phyloP scores from a whole-genome alignment of 75 land plant species.

The Pinus tabuliformis region DNA sequence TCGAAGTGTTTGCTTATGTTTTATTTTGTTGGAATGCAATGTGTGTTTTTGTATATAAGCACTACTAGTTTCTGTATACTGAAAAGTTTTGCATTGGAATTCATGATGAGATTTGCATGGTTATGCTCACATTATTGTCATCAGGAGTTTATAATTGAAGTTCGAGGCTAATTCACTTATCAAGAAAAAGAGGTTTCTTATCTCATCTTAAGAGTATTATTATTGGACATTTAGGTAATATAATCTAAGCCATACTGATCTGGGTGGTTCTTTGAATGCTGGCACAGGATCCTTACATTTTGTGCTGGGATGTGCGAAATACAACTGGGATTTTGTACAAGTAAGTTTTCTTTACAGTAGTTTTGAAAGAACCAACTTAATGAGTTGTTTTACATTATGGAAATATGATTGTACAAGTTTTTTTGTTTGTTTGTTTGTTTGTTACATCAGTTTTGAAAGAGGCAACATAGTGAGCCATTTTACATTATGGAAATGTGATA shows the following conservation, averaged over 20 bases:
- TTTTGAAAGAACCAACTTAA: too few relatives aligned
- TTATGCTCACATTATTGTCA: too few relatives aligned
- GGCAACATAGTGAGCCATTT: too few relatives aligned
- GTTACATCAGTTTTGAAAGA: neutral
- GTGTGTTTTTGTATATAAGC: neutral
- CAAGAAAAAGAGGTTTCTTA: too few relatives aligned
- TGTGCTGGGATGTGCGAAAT: slow-evolving; percentile 98
- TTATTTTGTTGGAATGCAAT: neutral
- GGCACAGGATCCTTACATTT: slow-evolving; percentile 78
- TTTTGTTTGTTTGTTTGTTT: slow-evolving; percentile 16
- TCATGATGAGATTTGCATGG: neutral
- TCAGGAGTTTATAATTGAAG: too few relatives aligned
- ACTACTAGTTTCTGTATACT: neutral
- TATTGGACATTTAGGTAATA: neutral
- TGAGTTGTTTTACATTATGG: too few relatives aligned
- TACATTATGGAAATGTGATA: too few relatives aligned
- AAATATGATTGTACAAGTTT: slow-evolving; percentile 74
- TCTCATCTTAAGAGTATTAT: too few relatives aligned
- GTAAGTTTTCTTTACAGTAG: slow-evolving; percentile 39
- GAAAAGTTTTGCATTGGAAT: slow-evolving; percentile 11
- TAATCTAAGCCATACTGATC: slow-evolving; percentile 3
- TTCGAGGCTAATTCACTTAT: too few relatives aligned
- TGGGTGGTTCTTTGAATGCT: slow-evolving; percentile 3
- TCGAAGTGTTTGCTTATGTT: neutral
- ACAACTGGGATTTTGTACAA: slow-evolving; percentile 81